Conservation (phyloP, 2,329 filamentous ascomycete species). For the Pezicula carpinea region DNA sequence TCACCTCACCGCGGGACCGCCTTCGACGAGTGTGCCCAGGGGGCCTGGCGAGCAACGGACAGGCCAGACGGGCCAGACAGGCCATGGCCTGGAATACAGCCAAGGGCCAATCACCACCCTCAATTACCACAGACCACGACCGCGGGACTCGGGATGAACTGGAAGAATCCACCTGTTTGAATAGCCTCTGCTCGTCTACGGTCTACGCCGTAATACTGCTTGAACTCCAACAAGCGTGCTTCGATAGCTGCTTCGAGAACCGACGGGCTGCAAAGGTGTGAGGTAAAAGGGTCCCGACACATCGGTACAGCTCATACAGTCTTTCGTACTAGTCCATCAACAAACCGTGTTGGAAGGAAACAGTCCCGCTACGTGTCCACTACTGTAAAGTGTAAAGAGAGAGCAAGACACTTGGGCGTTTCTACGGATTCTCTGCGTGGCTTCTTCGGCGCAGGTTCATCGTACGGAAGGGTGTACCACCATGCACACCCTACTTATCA, state of each 20-base stretch:
- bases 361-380: neutral
- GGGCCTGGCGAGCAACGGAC: too few species aligned
- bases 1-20: neutral
- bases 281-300: neutral
- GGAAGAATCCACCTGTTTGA: neutral
- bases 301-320: neutral
- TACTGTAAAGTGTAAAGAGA: neutral
- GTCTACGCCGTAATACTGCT: too few species aligned
- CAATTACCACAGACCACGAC: neutral
- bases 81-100: neutral
- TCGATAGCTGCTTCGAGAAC: neutral
- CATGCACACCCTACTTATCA: too few species aligned
- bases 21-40: too few species aligned
- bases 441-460: too few species aligned
- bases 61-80: neutral
- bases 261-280: neutral
- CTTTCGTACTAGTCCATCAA: neutral
- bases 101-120: neutral
- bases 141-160: conserved; percentile 2
- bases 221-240: too few species aligned
- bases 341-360: neutral
- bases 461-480: too few species aligned
- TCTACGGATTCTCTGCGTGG: too few species aligned
- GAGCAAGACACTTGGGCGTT: neutral
- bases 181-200: too few species aligned